Conservation (phyloP, 768 basidiomycete species). For the Termitomyces titanicus region DNA sequence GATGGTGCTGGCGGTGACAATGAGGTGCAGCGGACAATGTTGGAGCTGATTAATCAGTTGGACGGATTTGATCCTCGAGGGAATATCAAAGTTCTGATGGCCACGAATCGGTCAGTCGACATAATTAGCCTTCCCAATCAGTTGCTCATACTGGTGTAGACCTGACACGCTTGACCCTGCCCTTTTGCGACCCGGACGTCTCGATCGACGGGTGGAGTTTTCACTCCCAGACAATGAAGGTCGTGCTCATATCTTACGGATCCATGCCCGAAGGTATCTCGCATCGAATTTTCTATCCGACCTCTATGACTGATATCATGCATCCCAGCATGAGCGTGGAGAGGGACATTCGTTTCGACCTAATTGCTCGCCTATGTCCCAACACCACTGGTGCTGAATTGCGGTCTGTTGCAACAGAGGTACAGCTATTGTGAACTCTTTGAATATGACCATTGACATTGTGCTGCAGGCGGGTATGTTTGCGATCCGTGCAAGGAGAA, state of each 20-base stretch:
- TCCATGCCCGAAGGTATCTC: slow-evolving; percentile 86
- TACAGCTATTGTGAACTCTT: slow-evolving; percentile 25
- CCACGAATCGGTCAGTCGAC: slow-evolving; percentile 82
- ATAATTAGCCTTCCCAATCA: neutral
- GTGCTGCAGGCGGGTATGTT: slow-evolving; percentile 94
- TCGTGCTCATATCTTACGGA: slow-evolving; percentile 92
- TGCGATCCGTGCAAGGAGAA: slow-evolving; percentile 93
- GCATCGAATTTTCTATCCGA: neutral
- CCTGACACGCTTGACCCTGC: slow-evolving; percentile 99
- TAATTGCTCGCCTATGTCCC: slow-evolving; percentile 95
- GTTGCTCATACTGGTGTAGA: slow-evolving; percentile 36
- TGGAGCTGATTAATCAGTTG: slow-evolving; percentile 97
- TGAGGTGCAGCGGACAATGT: slow-evolving; percentile 98
- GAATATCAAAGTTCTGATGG: slow-evolving; percentile 99
- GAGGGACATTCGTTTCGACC: slow-evolving; percentile 94
- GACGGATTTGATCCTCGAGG: slow-evolving; percentile 98
- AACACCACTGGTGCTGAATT: slow-evolving; percentile 99
- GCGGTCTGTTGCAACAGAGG: slow-evolving; percentile 95
- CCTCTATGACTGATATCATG: neutral
- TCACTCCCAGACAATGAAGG: slow-evolving; percentile 93
- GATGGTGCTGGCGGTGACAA: slow-evolving; percentile 99
- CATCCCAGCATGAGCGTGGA: slow-evolving; percentile 88
- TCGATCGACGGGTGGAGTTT: slow-evolving; percentile 98
- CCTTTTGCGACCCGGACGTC: slow-evolving; percentile 88
- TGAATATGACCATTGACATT: neutral